A percentile compares a stretch with the other conserved stretches of the same genome.
Evolutionary conservation across 371 early-diverging fungal genomes (phyloP).

Genomic region (Fennellomyces sp.): DNA sequence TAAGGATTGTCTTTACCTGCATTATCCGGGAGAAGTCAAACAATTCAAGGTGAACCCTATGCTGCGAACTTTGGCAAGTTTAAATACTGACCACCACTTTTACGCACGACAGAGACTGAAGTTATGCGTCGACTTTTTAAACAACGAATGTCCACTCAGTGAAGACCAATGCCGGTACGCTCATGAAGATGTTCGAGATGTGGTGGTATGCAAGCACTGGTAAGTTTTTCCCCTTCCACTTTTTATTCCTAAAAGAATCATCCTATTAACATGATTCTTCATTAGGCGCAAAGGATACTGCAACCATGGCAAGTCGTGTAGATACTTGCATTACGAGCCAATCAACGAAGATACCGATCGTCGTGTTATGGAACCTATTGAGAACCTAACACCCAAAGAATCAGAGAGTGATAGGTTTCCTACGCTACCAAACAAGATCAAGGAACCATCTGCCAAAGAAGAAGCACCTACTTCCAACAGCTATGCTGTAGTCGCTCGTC

Average conservation of each 20-base stretch:
- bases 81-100: too few species aligned
- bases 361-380: too few species aligned
- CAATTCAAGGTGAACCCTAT: too few species aligned
- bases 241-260: background rate
- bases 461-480: background rate
- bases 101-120: too few species aligned
- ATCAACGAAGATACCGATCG: background rate
- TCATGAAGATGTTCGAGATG: background rate
- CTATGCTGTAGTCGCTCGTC: background rate
- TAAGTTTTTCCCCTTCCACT: background rate
- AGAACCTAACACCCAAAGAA: too few species aligned
- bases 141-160: background rate
- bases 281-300: background rate
- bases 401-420: too few species aligned
- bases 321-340: background rate
- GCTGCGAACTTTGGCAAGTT: too few species aligned
- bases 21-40: too few species aligned
- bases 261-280: too few species aligned
- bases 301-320: background rate
- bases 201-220: background rate
- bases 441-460: background rate
- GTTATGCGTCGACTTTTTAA: background rate
- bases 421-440: too few species aligned
- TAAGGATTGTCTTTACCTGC: too few species aligned
- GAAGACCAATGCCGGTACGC: slow-evolving; percentile 1